Evolutionary conservation across 1,284 basidiomycete species (phyloP).

Genomic region (Lignosus rhinocerotis): DNA sequence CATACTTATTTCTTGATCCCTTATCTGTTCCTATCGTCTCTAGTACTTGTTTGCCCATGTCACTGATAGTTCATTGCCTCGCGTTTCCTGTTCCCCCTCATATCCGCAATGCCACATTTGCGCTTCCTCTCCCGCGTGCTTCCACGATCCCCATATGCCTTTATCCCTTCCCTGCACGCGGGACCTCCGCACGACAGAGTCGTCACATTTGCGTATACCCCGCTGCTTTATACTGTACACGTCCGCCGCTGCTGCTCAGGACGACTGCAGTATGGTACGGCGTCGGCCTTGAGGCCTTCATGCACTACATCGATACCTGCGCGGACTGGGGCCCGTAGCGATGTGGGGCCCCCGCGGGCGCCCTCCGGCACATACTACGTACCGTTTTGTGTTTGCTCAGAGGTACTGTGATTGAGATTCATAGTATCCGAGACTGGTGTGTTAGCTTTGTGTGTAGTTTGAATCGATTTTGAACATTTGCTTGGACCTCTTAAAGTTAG

Average conservation of each 20-base stretch:
- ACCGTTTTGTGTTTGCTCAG: background rate
- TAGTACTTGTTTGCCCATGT: background rate
- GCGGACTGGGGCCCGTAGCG: slow-evolving; percentile 12
- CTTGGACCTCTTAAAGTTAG: no score
- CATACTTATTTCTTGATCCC: slow-evolving; percentile 5
- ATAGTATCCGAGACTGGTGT: no score
- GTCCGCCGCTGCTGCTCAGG: background rate
- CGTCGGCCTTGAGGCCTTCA: slow-evolving; percentile 8
- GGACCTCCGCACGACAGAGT: slow-evolving; percentile 12
- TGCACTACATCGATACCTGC: slow-evolving; percentile 2
- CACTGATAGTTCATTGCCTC: background rate
- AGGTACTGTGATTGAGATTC: no score
- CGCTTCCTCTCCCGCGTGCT: slow-evolving; percentile 1
- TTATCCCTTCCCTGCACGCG: slow-evolving; percentile 1
- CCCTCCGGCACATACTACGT: background rate
- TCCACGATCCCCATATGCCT: background rate
- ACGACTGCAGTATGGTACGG: background rate
- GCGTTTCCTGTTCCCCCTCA: background rate
- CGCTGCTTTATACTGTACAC: slow-evolving; percentile 5
- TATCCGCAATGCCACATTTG: background rate
- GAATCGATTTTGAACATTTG: no score
- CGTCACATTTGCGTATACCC: slow-evolving; percentile 15
- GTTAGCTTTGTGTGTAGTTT: no score
- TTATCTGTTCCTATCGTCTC: background rate
- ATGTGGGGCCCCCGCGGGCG: slow-evolving; percentile 3